Base-by-base conservation (phyloP, 2,329 filamentous ascomycete species). In the Coniochaeta hoffmannii region DNA sequence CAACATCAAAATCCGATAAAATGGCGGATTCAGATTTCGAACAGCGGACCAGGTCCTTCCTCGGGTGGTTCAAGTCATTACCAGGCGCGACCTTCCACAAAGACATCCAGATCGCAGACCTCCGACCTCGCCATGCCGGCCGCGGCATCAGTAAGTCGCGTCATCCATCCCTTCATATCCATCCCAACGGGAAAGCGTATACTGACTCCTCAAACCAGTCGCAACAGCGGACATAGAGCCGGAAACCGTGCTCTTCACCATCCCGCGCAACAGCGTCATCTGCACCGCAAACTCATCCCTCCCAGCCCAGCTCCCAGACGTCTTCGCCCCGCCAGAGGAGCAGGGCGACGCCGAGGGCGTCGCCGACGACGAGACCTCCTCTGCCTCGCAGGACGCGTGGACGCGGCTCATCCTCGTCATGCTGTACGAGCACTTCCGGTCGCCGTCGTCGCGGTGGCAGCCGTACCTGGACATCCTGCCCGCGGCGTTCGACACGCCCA, bases 401-500 rank as follows among this genome's bases (percentile, higher is more conserved):
- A 75, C 76, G 17, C 74, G 73, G 0, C 72, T 84, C 17, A 95
- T 96, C 58, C 76, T 96, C 19, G 80, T 88, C 58, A 85, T 96
- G 80, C 81, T 95, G 53, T 89, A 90, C 70, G 90, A 96, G 72
- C 78, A 76, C 55, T 70, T 84, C 8, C 85, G 69, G 68, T 84
- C 69, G 52, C 73, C 63, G 58, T 71, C 62, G 1, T 95, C 90
- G 1, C 73, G 71, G 9, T 96, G 91, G 91, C 82, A 83, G 60
- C 78, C 85, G 0, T 96, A 96, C 69, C 85, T 96, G 61, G 78
- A 85, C 56, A 76, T 96, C 19, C 77, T 96, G 5, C 90, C 90
- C 1, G 62, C 66, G 5, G 65, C 72, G 1, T 96, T 96, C 65
- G 83, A 94, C 68, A 95, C 90, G 2, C 80, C 93, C 60, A 96